A percentile compares a stretch with the other conserved stretches of the same genome.
phyloP scores from a whole-genome alignment of 805 yeast genomes.

The Groenewaldozyma salmanticensis region DNA sequence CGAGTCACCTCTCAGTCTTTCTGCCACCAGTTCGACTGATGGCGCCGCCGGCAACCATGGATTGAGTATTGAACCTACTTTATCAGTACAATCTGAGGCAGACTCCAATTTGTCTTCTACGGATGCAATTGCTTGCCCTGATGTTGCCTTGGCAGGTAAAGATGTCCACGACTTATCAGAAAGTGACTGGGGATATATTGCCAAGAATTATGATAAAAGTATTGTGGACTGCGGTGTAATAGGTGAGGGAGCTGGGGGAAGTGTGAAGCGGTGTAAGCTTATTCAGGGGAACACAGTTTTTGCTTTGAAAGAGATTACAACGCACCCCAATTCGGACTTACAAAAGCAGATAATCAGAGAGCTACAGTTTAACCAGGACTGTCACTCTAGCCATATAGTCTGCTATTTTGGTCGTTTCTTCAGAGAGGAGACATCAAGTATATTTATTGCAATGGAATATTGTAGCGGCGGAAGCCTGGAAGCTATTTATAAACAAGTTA shows the following conservation, averaged over 20 bases:
- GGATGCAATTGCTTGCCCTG: no score
- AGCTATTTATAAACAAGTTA: slow-evolving; percentile 74
- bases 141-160: neutral
- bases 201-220: slow-evolving; percentile 37
- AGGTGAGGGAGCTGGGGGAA: slow-evolving; percentile 95
- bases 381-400: slow-evolving; percentile 77
- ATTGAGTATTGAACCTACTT: no score
- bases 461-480: slow-evolving; percentile 92
- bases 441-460: slow-evolving; percentile 93
- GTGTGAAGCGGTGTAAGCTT: slow-evolving; percentile 71
- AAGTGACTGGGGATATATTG: slow-evolving; percentile 61
- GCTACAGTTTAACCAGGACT: slow-evolving; percentile 75
- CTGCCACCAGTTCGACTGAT: neutral
- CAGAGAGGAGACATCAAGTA: slow-evolving; percentile 64
- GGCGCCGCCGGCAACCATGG: no score
- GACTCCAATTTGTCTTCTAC: no score
- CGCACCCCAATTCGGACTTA: slow-evolving; percentile 74
- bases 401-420: slow-evolving; percentile 88
- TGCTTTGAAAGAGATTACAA: slow-evolving; percentile 70
- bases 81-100: no score
- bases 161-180: slow-evolving; percentile 45
- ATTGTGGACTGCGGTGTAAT: slow-evolving; percentile 60
- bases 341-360: slow-evolving; percentile 89
- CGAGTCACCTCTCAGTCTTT: neutral
- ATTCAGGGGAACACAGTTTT: slow-evolving; percentile 45